Conservation (phyloP, 139 green algal genomes). For the Astrephomene gubernaculifera region DNA sequence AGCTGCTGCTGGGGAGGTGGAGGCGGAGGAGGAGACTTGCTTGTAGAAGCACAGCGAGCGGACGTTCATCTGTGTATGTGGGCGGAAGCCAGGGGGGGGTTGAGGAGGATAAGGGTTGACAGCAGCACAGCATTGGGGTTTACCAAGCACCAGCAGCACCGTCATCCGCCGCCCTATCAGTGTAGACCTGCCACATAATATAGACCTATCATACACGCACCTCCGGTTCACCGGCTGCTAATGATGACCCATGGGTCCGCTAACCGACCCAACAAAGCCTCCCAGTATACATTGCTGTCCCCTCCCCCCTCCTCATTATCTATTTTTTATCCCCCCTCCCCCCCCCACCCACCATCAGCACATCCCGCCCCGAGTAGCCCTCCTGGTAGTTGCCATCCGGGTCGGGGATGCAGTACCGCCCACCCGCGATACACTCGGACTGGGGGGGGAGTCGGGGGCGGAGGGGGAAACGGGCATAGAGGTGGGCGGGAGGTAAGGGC, state of each 20-base stretch:
- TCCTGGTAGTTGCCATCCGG: conserved; percentile 71
- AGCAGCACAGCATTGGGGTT: neutral
- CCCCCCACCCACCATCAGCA: conserved; percentile 68
- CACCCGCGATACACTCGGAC: conserved; percentile 86
- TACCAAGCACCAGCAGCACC: neutral
- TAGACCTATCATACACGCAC: neutral
- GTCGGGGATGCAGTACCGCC: conserved; percentile 90
- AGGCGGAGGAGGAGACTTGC: conserved; percentile 64
- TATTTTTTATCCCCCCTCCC: neutral
- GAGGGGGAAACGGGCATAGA: neutral
- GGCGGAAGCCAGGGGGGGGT: neutral
- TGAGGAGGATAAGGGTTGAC: neutral
- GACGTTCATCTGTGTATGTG: conserved; percentile 85
- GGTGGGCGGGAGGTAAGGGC: neutral
- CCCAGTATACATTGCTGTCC: neutral
- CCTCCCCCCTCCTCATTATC: neutral
- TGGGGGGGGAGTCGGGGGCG: conserved; percentile 52
- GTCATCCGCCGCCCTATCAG: too few species aligned
- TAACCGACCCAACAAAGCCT: neutral
- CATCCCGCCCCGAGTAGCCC: conserved; percentile 77
- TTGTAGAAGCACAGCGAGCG: conserved; percentile 89
- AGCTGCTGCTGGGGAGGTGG: too few species aligned
- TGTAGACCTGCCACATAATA: neutral
- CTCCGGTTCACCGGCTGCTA: neutral
- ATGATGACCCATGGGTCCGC: neutral